phyloP scores from a whole-genome alignment of 1,284 basidiomycete genomes.

The Apiotrichum brassicae region DNA sequence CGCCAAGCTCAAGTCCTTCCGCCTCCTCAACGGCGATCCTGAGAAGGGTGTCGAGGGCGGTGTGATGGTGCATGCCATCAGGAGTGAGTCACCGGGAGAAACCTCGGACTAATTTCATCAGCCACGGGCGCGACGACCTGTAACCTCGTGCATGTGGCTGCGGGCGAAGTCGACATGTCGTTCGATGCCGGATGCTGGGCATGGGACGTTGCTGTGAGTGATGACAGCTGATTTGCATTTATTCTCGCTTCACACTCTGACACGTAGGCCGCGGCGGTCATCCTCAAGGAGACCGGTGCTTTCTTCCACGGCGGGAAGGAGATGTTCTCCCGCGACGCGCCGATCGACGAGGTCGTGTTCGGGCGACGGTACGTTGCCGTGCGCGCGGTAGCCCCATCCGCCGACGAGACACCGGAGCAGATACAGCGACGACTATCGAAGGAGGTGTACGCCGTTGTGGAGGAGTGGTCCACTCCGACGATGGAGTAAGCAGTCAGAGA shows the following conservation, averaged over 20 bases:
- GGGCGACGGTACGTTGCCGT: slow-evolving; percentile 80
- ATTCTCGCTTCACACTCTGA: not conserved
- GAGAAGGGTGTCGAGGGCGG: slow-evolving; percentile 63
- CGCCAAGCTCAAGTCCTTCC: slow-evolving; percentile 64
- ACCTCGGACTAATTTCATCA: slow-evolving; percentile 1
- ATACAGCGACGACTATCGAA: slow-evolving; percentile 72
- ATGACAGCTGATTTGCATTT: no score
- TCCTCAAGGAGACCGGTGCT: slow-evolving; percentile 80
- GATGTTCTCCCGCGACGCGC: slow-evolving; percentile 51
- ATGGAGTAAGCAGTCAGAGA: no score
- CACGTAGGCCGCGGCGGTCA: slow-evolving; percentile 72
- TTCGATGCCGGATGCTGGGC: slow-evolving; percentile 53
- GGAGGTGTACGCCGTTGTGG: slow-evolving; percentile 75
- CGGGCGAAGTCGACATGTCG: slow-evolving; percentile 68
- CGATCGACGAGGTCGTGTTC: slow-evolving; percentile 60
- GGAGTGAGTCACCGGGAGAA: slow-evolving; percentile 46
- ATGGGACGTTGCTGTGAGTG: slow-evolving; percentile 71
- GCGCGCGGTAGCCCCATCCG: slow-evolving; percentile 24
- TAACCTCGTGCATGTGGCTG: slow-evolving; percentile 73
- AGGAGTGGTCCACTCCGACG: slow-evolving; percentile 53
- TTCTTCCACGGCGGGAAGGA: slow-evolving; percentile 62
- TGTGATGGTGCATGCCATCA: slow-evolving; percentile 76
- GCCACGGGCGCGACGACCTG: slow-evolving; percentile 70
- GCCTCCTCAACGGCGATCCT: slow-evolving; percentile 68
- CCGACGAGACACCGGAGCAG: slow-evolving; percentile 58